A percentile compares a stretch with the other conserved stretches of the same genome.
Evolutionary conservation across 108 stramenopile genomes (phyloP).

Genomic region (Skeletonema tropicum): DNA sequence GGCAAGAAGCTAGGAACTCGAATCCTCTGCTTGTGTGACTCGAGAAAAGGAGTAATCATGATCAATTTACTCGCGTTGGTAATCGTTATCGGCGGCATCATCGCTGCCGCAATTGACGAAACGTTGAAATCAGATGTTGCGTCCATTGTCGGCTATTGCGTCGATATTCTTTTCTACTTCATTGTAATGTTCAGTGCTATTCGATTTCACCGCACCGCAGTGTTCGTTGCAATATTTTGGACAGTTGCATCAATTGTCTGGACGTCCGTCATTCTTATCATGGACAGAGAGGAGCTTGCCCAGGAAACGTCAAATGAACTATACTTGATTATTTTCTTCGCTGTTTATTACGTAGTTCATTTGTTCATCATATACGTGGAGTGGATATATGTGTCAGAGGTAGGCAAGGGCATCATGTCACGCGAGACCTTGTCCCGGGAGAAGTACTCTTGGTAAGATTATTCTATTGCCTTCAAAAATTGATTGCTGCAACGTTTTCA

Average conservation of each 20-base stretch:
- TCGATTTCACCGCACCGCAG: conserved; percentile 14
- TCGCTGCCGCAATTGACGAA: background rate
- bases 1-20: conserved; percentile 16
- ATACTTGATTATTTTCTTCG: background rate
- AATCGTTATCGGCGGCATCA: background rate
- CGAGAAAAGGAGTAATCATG: conserved; percentile 12
- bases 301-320: background rate
- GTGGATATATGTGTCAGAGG: conserved; percentile 10
- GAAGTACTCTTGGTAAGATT: conserved; percentile 22
- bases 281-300: background rate
- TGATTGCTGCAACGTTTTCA: no score
- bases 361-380: background rate
- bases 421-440: conserved; percentile 4
- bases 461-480: no score
- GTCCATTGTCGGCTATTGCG: background rate
- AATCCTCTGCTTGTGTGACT: conserved; percentile 30
- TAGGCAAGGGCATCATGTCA: conserved; percentile 14
- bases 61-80: background rate
- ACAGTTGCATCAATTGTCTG: background rate
- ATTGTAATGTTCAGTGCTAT: conserved; percentile 16
- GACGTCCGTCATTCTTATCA: background rate
- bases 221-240: conserved; percentile 6
- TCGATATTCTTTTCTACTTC: conserved; percentile 19
- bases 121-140: background rate
- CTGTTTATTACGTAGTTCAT: background rate